phyloP scores from a whole-genome alignment of 1,139 yeast species.

The Sugiyamaella grinbergsii region DNA sequence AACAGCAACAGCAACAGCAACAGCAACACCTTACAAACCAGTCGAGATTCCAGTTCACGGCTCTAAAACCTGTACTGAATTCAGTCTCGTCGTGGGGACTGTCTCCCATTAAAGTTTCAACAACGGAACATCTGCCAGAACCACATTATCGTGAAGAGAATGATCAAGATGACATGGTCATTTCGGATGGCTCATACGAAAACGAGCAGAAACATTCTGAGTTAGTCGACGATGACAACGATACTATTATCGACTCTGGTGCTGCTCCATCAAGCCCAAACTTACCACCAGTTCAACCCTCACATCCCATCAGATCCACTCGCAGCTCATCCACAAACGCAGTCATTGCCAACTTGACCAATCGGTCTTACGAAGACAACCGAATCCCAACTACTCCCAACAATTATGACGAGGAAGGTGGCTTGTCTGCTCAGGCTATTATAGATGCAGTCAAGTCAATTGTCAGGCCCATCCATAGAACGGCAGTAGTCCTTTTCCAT shows the following conservation, averaged over 20 bases:
- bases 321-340: not conserved
- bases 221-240: not conserved
- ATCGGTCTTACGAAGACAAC: not conserved
- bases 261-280: not conserved
- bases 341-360: slow-evolving; percentile 5
- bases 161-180: not conserved
- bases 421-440: slow-evolving; percentile 1
- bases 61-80: not conserved
- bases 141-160: not conserved
- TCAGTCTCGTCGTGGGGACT: not conserved
- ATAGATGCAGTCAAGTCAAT: slow-evolving; percentile 10
- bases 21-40: not conserved
- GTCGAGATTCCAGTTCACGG: not conserved
- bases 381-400: not conserved
- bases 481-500: slow-evolving; percentile 11
- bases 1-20: not conserved
- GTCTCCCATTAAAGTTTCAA: slow-evolving; percentile 4
- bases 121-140: not conserved
- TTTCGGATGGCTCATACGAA: not conserved
- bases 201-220: slow-evolving; percentile 1
- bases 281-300: not conserved
- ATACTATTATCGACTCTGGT: not conserved
- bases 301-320: not conserved
- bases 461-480: slow-evolving; percentile 14
- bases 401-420: slow-evolving; percentile 1